Conservation (phyloP, 306 rosid species). For the Vicia sativa region DNA sequence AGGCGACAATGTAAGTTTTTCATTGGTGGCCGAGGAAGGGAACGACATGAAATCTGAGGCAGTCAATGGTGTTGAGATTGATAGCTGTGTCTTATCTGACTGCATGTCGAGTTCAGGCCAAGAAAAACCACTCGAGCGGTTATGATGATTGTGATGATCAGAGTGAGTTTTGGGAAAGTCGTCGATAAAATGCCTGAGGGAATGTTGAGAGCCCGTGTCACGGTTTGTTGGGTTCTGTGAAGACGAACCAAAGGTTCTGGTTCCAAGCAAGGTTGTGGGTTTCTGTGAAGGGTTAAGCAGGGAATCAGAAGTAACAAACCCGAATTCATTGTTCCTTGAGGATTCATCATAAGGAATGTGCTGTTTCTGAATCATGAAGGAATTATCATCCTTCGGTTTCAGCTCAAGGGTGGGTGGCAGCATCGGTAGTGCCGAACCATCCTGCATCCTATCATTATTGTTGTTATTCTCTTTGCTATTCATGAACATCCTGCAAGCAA, state of each 20-base stretch:
- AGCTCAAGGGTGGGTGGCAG: constrained; percentile 58
- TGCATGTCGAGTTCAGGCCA: constrained; percentile 61
- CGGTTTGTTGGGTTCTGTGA: constrained; percentile 39
- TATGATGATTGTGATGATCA: constrained; percentile 7
- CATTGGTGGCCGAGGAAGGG: constrained; percentile 58
- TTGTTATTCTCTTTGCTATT: constrained; percentile 51
- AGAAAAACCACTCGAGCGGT: constrained; percentile 35
- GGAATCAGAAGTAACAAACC: constrained; percentile 65
- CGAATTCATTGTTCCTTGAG: constrained; percentile 62
- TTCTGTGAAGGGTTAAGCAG: constrained; percentile 73
- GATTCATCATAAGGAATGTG: constrained; percentile 57
- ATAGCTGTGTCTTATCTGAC: constrained; percentile 69
- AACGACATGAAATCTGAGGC: constrained; percentile 56
- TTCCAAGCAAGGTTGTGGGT: constrained; percentile 38
- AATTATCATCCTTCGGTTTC: constrained; percentile 47
- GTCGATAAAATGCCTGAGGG: constrained; percentile 77
- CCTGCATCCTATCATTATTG: constrained; percentile 53
- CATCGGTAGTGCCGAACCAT: constrained; percentile 55
- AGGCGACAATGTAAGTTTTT: constrained; percentile 66
- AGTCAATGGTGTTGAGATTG: constrained; percentile 68
- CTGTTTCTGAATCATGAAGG: constrained; percentile 53
- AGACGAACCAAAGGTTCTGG: constrained; percentile 50
- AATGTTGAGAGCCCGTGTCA: constrained; percentile 50
- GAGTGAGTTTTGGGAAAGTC: constrained; percentile 65
- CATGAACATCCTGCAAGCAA: constrained; percentile 62